phyloP scores from a whole-genome alignment of 495 filamentous ascomycete genomes.

The Penicillium dipodomyicola region DNA sequence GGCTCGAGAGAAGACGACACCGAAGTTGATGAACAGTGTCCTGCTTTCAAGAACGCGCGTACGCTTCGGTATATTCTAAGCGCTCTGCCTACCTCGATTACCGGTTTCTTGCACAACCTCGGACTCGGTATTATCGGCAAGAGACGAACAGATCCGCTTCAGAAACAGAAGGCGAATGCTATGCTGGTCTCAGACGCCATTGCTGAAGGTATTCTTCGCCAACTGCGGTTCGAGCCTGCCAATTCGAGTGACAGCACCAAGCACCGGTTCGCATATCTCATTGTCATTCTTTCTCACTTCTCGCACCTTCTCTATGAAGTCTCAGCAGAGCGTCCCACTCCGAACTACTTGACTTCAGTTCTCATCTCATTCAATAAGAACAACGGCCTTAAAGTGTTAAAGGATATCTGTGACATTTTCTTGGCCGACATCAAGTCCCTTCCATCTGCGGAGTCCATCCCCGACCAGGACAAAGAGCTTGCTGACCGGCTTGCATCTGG shows the following conservation, averaged over 20 bases:
- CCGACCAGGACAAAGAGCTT: constrained; percentile 46
- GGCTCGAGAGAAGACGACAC: constrained; percentile 38
- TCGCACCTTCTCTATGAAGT: constrained; percentile 76
- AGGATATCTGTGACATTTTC: constrained; percentile 70
- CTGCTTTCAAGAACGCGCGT: constrained; percentile 73
- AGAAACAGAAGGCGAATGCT: constrained; percentile 66
- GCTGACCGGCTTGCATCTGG: constrained; percentile 52
- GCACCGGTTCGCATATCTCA: constrained; percentile 70
- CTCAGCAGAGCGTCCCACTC: constrained; percentile 54
- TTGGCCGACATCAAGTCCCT: constrained; percentile 60
- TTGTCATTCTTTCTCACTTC: constrained; percentile 72
- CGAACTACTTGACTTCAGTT: constrained; percentile 73
- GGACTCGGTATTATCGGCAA: constrained; percentile 76
- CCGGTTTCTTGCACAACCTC: constrained; percentile 74
- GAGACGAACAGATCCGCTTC: constrained; percentile 60
- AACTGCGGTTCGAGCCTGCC: constrained; percentile 53
- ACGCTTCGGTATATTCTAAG: constrained; percentile 73
- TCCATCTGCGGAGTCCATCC: constrained; percentile 31
- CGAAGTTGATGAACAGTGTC: constrained; percentile 46
- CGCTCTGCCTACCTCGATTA: constrained; percentile 66
- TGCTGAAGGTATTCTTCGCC: constrained; percentile 65
- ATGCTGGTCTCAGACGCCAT: constrained; percentile 73
- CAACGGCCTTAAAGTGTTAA: constrained; percentile 71
- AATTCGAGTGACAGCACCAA: constrained; percentile 42
- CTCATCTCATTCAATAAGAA: constrained; percentile 80